These are phyloP conservation scores for Omphalotus olearius DNA, from an alignment of 1,284 basidiomycete genomes.

Conservation along the genomic window DNA sequence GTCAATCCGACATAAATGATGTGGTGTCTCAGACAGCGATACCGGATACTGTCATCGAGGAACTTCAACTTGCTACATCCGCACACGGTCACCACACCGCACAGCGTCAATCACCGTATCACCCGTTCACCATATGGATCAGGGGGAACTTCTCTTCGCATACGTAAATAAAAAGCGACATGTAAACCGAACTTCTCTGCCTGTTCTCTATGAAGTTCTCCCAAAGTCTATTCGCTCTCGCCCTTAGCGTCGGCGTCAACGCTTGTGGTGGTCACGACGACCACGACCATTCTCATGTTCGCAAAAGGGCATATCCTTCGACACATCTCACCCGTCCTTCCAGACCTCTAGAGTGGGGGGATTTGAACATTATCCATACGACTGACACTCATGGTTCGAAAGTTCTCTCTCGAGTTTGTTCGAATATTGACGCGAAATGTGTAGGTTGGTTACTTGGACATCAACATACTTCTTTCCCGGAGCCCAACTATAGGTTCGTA, in stretches of 20 bases:
- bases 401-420: not conserved
- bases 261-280: conserved; percentile 34
- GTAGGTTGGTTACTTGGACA: conserved; percentile 70
- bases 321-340: conserved; percentile 49
- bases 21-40: no score
- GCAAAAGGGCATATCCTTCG: conserved; percentile 40
- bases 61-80: no score
- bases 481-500: conserved; percentile 66
- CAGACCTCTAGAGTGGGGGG: conserved; percentile 68
- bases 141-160: no score
- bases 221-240: conserved; percentile 1
- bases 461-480: conserved; percentile 62
- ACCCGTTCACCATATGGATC: no score
- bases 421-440: not conserved
- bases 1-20: no score
- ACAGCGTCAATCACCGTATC: no score
- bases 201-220: no score
- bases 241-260: conserved; percentile 19
- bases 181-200: no score
- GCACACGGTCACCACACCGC: no score
- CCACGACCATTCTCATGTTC: conserved; percentile 21
- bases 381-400: conserved; percentile 66
- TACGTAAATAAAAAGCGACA: no score
- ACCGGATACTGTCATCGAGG: no score
- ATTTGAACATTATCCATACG: conserved; percentile 77